Conservation (phyloP, 108 stramenopile species). For the Tribonema minus region DNA sequence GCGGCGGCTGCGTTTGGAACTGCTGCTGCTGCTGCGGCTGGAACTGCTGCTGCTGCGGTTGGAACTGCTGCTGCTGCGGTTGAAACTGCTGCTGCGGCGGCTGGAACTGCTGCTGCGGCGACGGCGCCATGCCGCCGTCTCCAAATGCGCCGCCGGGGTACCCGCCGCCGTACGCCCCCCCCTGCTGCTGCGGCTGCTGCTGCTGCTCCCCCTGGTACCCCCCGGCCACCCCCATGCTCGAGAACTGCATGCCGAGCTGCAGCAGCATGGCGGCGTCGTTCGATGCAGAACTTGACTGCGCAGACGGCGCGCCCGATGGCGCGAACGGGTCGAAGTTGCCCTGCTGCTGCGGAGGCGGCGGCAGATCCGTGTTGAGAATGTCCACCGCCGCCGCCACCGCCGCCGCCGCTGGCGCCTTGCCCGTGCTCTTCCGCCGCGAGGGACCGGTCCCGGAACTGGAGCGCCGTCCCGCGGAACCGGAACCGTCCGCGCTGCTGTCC, state of each 20-base stretch:
- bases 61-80: conserved; percentile 1
- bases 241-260: conserved; percentile 12
- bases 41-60: not conserved
- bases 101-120: not conserved
- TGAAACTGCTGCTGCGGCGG: not conserved
- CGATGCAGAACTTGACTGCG: not conserved
- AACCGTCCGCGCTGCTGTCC: no score
- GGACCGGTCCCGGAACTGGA: not conserved
- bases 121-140: not conserved
- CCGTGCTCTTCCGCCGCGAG: not conserved
- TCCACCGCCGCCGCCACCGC: not conserved
- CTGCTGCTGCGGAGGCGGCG: not conserved
- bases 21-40: no score
- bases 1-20: no score
- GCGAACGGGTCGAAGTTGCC: conserved; percentile 12
- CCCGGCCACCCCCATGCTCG: not conserved
- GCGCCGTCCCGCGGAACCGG: not conserved
- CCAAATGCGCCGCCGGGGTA: not conserved
- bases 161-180: not conserved
- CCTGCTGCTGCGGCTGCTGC: no score
- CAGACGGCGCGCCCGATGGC: not conserved
- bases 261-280: not conserved
- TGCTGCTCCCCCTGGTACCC: not conserved
- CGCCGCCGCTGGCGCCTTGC: not conserved
- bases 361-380: conserved; percentile 26